Conservation (phyloP, 2,329 filamentous ascomycete genomes). For the Sporothrix humicola region DNA sequence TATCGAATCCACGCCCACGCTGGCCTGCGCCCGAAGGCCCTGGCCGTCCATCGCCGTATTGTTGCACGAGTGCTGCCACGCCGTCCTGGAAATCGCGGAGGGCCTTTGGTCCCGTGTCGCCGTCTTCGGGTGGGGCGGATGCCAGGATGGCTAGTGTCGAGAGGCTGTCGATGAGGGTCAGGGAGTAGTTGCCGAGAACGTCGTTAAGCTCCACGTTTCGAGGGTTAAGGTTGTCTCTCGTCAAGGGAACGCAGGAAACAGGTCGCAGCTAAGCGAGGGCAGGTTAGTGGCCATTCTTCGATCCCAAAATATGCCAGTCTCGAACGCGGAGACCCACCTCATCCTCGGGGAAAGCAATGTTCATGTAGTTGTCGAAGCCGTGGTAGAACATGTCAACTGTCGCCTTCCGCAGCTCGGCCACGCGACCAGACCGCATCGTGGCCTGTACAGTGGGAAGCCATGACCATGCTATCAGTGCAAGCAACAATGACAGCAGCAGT, state of each 20-base stretch:
- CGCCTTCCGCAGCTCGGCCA: constrained; percentile 62
- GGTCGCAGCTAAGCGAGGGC: constrained; percentile 70
- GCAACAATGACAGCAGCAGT: constrained; percentile 38
- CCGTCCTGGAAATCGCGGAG: constrained; percentile 79
- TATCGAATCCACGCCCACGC: constrained; percentile 81
- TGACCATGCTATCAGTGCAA: constrained; percentile 44
- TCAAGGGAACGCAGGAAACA: constrained; percentile 80
- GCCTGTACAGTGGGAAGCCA: constrained; percentile 51
- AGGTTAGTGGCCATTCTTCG: background rate
- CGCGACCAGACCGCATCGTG: constrained; percentile 66
- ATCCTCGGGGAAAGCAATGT: constrained; percentile 92
- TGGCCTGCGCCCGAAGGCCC: constrained; percentile 72
- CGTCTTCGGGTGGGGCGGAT: constrained; percentile 67
- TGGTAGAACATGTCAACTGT: constrained; percentile 91
- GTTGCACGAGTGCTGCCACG: constrained; percentile 72
- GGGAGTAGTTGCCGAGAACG: constrained; percentile 93
- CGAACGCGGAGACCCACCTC: constrained; percentile 59
- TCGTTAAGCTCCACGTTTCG: constrained; percentile 89
- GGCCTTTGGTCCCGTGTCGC: constrained; percentile 63
- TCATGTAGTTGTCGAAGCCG: constrained; percentile 94
- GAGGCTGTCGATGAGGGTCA: constrained; percentile 93
- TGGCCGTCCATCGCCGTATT: constrained; percentile 84
- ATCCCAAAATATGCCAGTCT: no score
- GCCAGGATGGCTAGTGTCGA: constrained; percentile 93
- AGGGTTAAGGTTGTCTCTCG: constrained; percentile 79